These are phyloP conservation scores for Phytopythium aichiense DNA, from an alignment of 352 stramenopile species.

Conservation along the genomic window DNA sequence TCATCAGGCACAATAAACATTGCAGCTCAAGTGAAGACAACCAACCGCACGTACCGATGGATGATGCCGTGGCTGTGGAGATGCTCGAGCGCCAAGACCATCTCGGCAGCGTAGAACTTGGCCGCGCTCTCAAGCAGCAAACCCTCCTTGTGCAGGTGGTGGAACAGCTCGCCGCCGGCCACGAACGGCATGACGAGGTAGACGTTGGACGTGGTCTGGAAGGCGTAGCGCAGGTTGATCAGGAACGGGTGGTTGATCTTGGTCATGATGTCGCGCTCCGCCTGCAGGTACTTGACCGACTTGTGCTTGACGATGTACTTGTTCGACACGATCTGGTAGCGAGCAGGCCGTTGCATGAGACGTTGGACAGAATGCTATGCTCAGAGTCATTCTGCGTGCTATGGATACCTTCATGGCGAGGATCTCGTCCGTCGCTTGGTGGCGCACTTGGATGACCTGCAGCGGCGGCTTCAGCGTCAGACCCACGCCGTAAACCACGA, in stretches of 20 bases:
- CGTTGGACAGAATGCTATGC: not conserved
- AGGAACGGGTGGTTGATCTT: constrained; percentile 86
- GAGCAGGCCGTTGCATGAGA: not conserved
- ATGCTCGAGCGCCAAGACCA: constrained; percentile 78
- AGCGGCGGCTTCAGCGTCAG: not conserved
- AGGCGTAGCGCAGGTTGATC: constrained; percentile 74
- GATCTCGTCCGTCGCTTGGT: constrained; percentile 68
- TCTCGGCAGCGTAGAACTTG: constrained; percentile 82
- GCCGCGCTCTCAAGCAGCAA: constrained; percentile 63
- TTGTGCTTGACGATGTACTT: constrained; percentile 87
- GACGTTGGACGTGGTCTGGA: constrained; percentile 77
- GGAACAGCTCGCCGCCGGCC: constrained; percentile 64
- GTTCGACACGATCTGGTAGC: constrained; percentile 68
- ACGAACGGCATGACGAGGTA: constrained; percentile 84
- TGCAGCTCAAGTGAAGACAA: too few species aligned
- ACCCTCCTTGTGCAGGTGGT: constrained; percentile 58
- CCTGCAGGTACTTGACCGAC: constrained; percentile 70
- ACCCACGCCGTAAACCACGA: not conserved
- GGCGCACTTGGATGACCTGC: constrained; percentile 81
- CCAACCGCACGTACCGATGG: constrained; percentile 25
- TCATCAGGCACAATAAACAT: not conserved
- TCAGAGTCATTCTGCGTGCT: not conserved
- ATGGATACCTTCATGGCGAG: constrained; percentile 73
- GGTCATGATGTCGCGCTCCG: constrained; percentile 84
- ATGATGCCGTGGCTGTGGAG: constrained; percentile 77